Conservation (phyloP, 2,329 filamentous ascomycete genomes). For the Amauroascus verrucosus region DNA sequence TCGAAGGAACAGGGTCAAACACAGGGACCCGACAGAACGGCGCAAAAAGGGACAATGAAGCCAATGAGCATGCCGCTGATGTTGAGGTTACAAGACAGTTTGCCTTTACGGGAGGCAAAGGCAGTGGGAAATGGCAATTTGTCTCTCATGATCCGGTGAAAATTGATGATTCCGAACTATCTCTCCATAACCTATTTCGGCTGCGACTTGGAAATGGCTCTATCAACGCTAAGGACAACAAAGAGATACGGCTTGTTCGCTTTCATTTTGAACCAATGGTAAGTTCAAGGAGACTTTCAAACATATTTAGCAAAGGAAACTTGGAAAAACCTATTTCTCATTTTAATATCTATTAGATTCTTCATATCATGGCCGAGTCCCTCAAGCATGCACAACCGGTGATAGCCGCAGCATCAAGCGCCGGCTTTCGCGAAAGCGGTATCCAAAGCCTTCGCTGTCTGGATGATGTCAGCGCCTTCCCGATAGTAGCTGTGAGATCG, state of each 20-base stretch:
- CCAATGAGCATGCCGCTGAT: background rate
- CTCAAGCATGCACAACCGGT: constrained; percentile 63
- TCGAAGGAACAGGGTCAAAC: constrained; percentile 55
- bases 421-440: constrained; percentile 85
- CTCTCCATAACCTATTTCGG: constrained; percentile 34
- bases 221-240: constrained; percentile 37
- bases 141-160: constrained; percentile 68
- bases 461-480: constrained; percentile 39
- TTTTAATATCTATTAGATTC: constrained; percentile 52
- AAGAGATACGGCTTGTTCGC: constrained; percentile 49
- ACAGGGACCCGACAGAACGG: constrained; percentile 14
- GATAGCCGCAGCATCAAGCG: constrained; percentile 63
- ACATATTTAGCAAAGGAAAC: background rate
- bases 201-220: constrained; percentile 30
- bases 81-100: constrained; percentile 23
- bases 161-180: constrained; percentile 23
- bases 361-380: constrained; percentile 75
- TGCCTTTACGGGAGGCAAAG: constrained; percentile 70
- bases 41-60: constrained; percentile 15
- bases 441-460: constrained; percentile 53
- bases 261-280: constrained; percentile 97
- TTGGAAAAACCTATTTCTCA: background rate
- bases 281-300: constrained; percentile 28
- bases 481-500: constrained; percentile 76
- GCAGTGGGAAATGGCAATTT: constrained; percentile 74